Evolutionary conservation across 352 stramenopile genomes (phyloP).

Genomic region (Pythium apleroticum): DNA sequence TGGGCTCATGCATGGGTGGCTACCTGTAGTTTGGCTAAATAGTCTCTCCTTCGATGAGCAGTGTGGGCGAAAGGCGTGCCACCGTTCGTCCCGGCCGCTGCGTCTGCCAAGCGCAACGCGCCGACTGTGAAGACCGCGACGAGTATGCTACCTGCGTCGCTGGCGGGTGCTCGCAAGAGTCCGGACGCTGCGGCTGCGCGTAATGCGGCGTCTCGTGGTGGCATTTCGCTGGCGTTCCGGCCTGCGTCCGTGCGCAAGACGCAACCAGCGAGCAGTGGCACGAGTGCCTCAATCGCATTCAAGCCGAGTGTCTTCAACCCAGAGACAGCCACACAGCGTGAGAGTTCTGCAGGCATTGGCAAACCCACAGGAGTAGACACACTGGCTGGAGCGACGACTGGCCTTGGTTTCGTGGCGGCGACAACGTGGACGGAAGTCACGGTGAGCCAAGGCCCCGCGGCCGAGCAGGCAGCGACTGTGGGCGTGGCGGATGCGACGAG

Average conservation of each 20-base stretch:
- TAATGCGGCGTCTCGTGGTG: slow-evolving; percentile 4
- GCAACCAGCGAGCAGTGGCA: neutral
- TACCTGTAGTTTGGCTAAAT: neutral
- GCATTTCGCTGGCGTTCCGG: slow-evolving; percentile 57
- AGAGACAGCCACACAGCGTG: neutral
- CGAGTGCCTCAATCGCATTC: neutral
- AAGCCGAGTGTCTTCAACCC: neutral
- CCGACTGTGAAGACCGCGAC: slow-evolving; percentile 28
- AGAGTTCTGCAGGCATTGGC: neutral
- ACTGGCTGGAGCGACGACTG: slow-evolving; percentile 50
- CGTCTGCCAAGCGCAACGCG: neutral
- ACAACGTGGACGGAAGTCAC: slow-evolving; percentile 88
- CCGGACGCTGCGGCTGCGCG: slow-evolving; percentile 14
- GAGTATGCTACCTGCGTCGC: slow-evolving; percentile 49
- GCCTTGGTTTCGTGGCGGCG: slow-evolving; percentile 90
- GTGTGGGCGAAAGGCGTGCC: slow-evolving; percentile 46
- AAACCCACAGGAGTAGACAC: neutral
- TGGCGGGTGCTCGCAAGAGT: slow-evolving; percentile 48
- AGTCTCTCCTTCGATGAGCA: slow-evolving; percentile 15
- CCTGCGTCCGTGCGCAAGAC: slow-evolving; percentile 57
- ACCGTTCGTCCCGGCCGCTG: slow-evolving; percentile 4
- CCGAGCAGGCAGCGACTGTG: slow-evolving; percentile 29
- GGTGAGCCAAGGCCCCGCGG: slow-evolving; percentile 23
- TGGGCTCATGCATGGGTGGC: neutral
- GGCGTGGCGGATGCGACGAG: slow-evolving; percentile 11